Evolutionary conservation across 371 early-diverging fungal species (phyloP).

Genomic region (Mucor velutinosus): DNA sequence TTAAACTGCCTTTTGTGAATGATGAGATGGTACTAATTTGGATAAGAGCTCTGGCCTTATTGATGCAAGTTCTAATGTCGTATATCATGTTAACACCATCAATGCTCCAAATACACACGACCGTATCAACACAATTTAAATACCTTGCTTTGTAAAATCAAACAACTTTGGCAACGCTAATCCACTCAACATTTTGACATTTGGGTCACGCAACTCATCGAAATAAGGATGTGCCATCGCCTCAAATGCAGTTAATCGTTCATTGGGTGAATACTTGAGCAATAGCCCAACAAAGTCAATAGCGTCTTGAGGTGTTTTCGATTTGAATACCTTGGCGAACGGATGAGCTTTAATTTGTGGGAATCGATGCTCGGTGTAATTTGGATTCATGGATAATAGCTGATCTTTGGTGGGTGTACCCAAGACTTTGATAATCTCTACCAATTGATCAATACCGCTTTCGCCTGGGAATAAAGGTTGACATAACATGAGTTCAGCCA

Average conservation of each 20-base stretch:
- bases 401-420: conserved; percentile 99
- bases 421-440: conserved; percentile 98
- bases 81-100: not conserved
- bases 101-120: not conserved
- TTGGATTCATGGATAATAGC: conserved; percentile 94
- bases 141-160: conserved; percentile 80
- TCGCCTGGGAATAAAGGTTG: conserved; percentile 99
- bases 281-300: conserved; percentile 83
- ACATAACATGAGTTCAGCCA: conserved; percentile 97
- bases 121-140: not conserved
- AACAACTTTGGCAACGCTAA: conserved; percentile 83
- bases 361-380: conserved; percentile 97
- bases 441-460: conserved; percentile 99
- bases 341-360: conserved; percentile 96
- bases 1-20: not conserved
- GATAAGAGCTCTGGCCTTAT: conserved; percentile 55
- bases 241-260: conserved; percentile 86
- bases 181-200: conserved; percentile 73
- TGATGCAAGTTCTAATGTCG: conserved; percentile 35
- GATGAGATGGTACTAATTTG: conserved; percentile 53
- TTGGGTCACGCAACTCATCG: conserved; percentile 86
- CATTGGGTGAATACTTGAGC: conserved; percentile 91
- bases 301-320: conserved; percentile 76
- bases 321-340: conserved; percentile 71
- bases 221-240: conserved; percentile 94